These are phyloP conservation scores for Phytophthora kernoviae DNA, from an alignment of 352 stramenopile genomes.

Conservation along the genomic window DNA sequence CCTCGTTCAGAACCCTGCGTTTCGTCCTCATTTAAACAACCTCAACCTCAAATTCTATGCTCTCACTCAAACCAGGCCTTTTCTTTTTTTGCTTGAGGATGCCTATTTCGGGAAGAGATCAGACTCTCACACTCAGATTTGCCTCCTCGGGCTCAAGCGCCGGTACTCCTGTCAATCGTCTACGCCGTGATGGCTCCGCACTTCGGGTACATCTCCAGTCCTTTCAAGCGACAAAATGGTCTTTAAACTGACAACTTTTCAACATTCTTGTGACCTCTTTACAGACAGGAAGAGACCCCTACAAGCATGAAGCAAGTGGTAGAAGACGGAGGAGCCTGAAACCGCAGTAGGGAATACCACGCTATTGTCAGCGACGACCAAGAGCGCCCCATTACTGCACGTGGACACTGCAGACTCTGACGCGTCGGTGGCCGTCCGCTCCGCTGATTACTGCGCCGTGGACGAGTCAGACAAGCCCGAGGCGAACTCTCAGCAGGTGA, in stretches of 20 bases:
- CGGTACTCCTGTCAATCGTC: neutral
- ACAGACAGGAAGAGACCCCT: slow-evolving; percentile 17
- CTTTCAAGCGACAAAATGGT: neutral
- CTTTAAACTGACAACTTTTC: slow-evolving; percentile 7
- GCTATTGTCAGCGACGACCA: slow-evolving; percentile 13
- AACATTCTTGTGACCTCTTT: neutral
- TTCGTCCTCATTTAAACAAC: neutral
- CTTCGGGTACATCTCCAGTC: slow-evolving; percentile 37
- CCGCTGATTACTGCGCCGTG: slow-evolving; percentile 19
- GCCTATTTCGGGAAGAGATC: neutral
- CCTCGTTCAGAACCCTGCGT: neutral
- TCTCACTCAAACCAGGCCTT: neutral
- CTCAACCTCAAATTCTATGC: neutral
- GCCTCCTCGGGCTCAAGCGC: slow-evolving; percentile 15
- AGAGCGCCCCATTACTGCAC: slow-evolving; percentile 8
- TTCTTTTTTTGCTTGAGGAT: slow-evolving; percentile 13
- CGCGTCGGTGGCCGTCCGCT: slow-evolving; percentile 4
- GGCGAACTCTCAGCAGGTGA: slow-evolving; percentile 2
- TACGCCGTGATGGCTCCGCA: slow-evolving; percentile 44
- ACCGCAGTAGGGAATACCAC: slow-evolving; percentile 2
- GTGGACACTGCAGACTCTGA: slow-evolving; percentile 12
- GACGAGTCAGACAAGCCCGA: slow-evolving; percentile 19
- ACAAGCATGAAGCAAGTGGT: slow-evolving; percentile 15
- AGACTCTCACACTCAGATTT: slow-evolving; percentile 32
- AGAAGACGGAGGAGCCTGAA: slow-evolving; percentile 2